Evolutionary conservation across 352 stramenopile species (phyloP).

Genomic region (Pythium oligandrum): DNA sequence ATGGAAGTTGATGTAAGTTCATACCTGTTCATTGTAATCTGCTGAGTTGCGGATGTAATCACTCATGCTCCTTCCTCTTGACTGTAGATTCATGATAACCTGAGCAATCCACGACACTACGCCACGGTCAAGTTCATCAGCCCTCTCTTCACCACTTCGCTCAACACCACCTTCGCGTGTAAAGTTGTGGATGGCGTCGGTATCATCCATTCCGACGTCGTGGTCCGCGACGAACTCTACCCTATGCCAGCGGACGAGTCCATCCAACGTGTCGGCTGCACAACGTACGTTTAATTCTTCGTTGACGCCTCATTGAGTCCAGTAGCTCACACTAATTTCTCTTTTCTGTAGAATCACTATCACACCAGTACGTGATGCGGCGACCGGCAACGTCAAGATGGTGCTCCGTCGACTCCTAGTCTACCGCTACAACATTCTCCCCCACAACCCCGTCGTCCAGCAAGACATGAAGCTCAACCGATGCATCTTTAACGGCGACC

Average conservation of each 20-base stretch:
- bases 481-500: conserved; percentile 19
- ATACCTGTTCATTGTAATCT: background rate
- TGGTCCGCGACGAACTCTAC: conserved; percentile 35
- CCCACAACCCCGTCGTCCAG: conserved; percentile 13
- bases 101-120: conserved; percentile 29
- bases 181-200: conserved; percentile 25
- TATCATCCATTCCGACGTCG: conserved; percentile 40
- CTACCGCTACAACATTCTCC: conserved; percentile 20
- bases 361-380: conserved; percentile 12
- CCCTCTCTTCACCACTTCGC: conserved; percentile 25
- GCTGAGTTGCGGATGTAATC: no score
- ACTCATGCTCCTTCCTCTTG: no score
- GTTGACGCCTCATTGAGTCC: conserved; percentile 3
- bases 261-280: conserved; percentile 15
- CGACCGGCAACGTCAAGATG: conserved; percentile 19
- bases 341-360: conserved; percentile 8
- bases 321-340: background rate
- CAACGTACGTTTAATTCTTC: conserved; percentile 20
- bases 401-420: conserved; percentile 15
- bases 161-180: conserved; percentile 37
- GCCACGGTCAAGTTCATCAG: conserved; percentile 40
- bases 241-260: conserved; percentile 14
- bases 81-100: conserved; percentile 22
- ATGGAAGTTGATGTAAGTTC: conserved; percentile 22
- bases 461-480: conserved; percentile 20